These are phyloP conservation scores for Solanum phureja DNA, from an alignment of 257 asterid species.

Conservation along the genomic window DNA sequence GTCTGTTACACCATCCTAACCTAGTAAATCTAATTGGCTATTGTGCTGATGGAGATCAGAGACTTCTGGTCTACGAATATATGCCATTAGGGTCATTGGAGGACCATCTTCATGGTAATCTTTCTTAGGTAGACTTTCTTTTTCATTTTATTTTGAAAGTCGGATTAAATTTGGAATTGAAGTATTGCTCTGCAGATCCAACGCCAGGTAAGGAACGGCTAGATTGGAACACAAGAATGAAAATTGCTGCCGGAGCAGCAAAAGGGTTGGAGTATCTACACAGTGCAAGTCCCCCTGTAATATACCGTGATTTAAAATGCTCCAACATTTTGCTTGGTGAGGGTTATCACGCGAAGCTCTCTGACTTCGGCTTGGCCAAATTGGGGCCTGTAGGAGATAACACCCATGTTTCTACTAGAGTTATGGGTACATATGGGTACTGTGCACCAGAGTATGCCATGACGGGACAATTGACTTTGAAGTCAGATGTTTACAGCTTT, in stretches of 20 bases:
- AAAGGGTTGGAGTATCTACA: constrained; percentile 90
- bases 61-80: constrained; percentile 80
- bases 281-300: constrained; percentile 89
- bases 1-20: constrained; percentile 79
- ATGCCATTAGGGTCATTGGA: constrained; percentile 87
- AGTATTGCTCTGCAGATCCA: constrained; percentile 36
- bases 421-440: constrained; percentile 96
- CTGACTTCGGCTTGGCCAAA: constrained; percentile 96
- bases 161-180: background rate
- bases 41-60: constrained; percentile 94
- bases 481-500: constrained; percentile 90
- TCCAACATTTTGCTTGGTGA: constrained; percentile 84
- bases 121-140: background rate
- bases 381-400: constrained; percentile 91
- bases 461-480: constrained; percentile 90
- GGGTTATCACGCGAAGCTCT: constrained; percentile 71
- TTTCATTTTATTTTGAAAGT: background rate
- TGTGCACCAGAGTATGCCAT: constrained; percentile 99
- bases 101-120: constrained; percentile 78
- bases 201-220: constrained; percentile 43
- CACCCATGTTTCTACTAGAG: constrained; percentile 89
- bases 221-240: constrained; percentile 94
- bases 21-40: constrained; percentile 87
- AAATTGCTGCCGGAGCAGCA: constrained; percentile 94
- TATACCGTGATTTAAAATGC: constrained; percentile 87